Evolutionary conservation across 2,329 filamentous ascomycete species (phyloP).

Genomic region (Rhinocladiella mackenziei): DNA sequence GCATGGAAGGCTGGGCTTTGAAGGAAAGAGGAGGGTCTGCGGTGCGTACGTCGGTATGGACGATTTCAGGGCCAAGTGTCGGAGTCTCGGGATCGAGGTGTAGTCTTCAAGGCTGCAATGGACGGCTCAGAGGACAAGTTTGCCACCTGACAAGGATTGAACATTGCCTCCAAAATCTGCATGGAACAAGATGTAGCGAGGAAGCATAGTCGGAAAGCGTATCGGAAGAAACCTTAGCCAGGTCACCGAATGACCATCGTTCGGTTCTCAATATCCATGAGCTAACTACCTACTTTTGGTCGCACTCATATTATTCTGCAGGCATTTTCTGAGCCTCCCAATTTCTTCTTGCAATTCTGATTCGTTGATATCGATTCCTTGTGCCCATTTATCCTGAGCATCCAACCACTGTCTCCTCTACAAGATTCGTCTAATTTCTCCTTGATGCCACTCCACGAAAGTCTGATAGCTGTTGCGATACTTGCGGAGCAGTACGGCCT

Average conservation of each 20-base stretch:
- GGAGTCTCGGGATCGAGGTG: constrained; percentile 17
- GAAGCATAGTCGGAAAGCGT: too few relatives aligned
- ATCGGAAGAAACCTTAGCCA: too few relatives aligned
- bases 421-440: constrained; percentile 27
- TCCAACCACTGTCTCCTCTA: background rate
- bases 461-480: constrained; percentile 11
- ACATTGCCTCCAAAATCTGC: background rate
- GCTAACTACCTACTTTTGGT: too few relatives aligned
- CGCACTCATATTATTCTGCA: too few relatives aligned
- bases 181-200: background rate
- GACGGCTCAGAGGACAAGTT: background rate
- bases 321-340: too few relatives aligned
- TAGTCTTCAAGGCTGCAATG: background rate
- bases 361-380: too few relatives aligned
- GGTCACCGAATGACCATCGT: too few relatives aligned
- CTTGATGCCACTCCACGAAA: constrained; percentile 28
- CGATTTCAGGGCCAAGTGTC: constrained; percentile 25
- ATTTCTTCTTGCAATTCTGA: too few relatives aligned
- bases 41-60: constrained; percentile 70
- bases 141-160: background rate
- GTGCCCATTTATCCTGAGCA: too few relatives aligned
- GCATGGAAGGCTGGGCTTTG: constrained; percentile 80
- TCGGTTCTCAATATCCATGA: too few relatives aligned
- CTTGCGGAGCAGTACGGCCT: constrained; percentile 5
- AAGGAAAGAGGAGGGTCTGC: constrained; percentile 79